Evolutionary conservation across 225 moss, liverwort and hornwort genomes (phyloP), one percentile per base, ranked within the genome.

Genomic region (Bryum argenteum): DNA sequence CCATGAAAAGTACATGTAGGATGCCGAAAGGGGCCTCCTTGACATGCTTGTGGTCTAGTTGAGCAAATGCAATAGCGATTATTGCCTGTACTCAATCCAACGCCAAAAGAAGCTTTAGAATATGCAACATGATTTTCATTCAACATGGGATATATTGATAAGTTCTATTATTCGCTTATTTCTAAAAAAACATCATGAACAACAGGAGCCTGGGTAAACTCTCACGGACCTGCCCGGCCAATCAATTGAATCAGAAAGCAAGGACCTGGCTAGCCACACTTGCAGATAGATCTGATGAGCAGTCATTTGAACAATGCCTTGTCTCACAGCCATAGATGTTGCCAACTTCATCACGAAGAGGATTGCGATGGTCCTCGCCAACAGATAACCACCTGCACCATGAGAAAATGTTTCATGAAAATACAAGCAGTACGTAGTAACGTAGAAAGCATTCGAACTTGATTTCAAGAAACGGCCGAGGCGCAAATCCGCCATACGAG

Each of bases 251-350:
- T 95, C 92, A 21, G 95, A 95, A 16, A 92, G 89, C 16, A 95
- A 71, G 54, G 92, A 95, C 67, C 90, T 89, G 11, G 95, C 95
- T 58, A 95, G 80, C 95, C 92, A 95, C 59, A 95, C 79, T 86
- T 95, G 95, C 73, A 89, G 84, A 69, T 89, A 95, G 45, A 95
- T 89, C 72, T 90, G 95, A 83, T 95, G 90, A 65, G 87, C 92
- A 73, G 92, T 92, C 95, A 95, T 95, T 66, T 79, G 76, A 79
- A 87, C 81, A 4, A 89, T 43, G 18, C 91, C 95, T 71, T 89
- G 87, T 42, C 93, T 91, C 0, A 85, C 89, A 76, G 89, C 89
- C 91, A 91, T 81, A 21, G 95, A 96, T 57, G 91, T 91, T 69
- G 95, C 91, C 59, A 96, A 76, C 45, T 91, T 96, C 88, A 93